These are phyloP conservation scores for Rickenella mellea DNA, from an alignment of 768 basidiomycete species.

Conservation along the genomic window DNA sequence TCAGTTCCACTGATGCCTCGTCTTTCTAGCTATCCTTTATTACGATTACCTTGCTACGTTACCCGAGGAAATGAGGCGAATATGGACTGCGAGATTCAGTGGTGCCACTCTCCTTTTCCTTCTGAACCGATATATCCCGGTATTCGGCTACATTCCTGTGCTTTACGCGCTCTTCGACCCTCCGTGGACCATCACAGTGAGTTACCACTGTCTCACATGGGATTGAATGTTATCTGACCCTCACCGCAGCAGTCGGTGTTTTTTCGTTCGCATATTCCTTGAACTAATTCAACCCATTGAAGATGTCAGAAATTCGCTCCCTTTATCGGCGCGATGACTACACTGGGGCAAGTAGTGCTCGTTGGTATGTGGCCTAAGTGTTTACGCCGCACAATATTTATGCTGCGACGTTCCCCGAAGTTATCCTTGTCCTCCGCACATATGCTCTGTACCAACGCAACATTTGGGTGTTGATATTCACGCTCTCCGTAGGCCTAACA, in stretches of 20 bases:
- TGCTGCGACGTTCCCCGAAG: neutral
- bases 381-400: neutral
- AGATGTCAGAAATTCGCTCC: neutral
- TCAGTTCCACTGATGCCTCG: too few relatives aligned
- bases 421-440: neutral
- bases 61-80: neutral
- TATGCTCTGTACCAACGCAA: neutral
- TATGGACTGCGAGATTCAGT: neutral
- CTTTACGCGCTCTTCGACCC: neutral
- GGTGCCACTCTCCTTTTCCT: neutral
- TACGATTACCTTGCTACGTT: neutral
- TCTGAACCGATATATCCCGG: neutral
- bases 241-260: neutral
- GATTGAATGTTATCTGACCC: neutral
- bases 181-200: neutral
- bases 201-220: neutral
- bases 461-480: neutral
- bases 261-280: neutral
- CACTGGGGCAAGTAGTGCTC: neutral
- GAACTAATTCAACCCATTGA: neutral
- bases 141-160: neutral
- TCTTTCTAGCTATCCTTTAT: neutral
- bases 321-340: neutral
- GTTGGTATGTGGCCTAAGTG: neutral
- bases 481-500: neutral